These are phyloP conservation scores for Neurospora sp. DNA, from an alignment of 495 filamentous ascomycete genomes.

Conservation along the genomic window DNA sequence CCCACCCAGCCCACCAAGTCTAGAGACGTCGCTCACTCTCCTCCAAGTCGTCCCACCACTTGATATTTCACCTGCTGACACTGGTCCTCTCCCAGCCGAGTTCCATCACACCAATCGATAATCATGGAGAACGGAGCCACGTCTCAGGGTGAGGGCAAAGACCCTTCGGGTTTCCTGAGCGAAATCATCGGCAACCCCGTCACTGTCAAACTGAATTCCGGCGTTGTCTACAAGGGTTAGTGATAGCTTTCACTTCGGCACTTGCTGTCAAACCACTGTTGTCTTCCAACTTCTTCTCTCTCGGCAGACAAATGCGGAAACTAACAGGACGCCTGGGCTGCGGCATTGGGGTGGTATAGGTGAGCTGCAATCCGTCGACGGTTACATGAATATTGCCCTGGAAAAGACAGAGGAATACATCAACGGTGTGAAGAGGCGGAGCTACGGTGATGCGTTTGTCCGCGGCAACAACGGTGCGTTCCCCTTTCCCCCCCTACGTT, in stretches of 20 bases:
- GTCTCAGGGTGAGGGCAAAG: slow-evolving; percentile 57
- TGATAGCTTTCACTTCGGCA: not conserved
- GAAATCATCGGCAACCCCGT: slow-evolving; percentile 90
- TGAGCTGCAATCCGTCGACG: slow-evolving; percentile 94
- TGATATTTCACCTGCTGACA: not conserved
- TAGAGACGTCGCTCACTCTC: not conserved
- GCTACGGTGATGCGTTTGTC: slow-evolving; percentile 92
- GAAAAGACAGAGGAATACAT: slow-evolving; percentile 91
- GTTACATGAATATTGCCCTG: slow-evolving; percentile 98
- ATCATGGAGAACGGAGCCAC: slow-evolving; percentile 66
- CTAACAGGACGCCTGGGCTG: slow-evolving; percentile 1
- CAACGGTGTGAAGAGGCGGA: slow-evolving; percentile 66
- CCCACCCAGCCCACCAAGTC: not conserved
- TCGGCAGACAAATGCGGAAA: not conserved
- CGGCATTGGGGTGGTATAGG: slow-evolving; percentile 36
- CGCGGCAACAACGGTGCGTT: slow-evolving; percentile 84
- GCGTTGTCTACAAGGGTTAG: slow-evolving; percentile 88
- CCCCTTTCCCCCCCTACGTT: not conserved
- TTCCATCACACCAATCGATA: not conserved
- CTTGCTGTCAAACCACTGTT: not conserved
- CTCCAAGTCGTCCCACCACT: not conserved
- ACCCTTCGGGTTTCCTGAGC: slow-evolving; percentile 81
- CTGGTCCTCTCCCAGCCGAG: not conserved
- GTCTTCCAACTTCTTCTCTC: not conserved
- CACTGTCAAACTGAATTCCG: slow-evolving; percentile 91